phyloP scores from a whole-genome alignment of 768 basidiomycete genomes.

The Tricholoma hemisulphureum region DNA sequence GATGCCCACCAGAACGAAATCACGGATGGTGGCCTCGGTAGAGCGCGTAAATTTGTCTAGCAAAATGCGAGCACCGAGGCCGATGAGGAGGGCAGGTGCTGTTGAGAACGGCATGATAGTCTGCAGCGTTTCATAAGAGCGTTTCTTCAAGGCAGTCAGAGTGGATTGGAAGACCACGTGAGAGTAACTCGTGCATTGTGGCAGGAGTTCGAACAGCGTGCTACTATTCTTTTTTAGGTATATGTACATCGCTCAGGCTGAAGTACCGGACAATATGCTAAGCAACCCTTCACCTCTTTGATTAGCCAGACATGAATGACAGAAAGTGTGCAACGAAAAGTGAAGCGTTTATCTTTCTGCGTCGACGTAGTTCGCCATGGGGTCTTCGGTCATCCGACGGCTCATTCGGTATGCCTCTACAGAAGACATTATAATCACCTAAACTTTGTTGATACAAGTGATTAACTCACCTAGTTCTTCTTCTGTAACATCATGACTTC shows the following conservation, averaged over 20 bases:
- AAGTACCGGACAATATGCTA: too few relatives aligned
- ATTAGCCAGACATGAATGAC: too few relatives aligned
- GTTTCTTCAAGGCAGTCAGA: conserved; percentile 9
- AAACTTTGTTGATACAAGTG: conserved; percentile 22
- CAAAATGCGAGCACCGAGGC: conserved; percentile 70
- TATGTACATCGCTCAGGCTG: too few relatives aligned
- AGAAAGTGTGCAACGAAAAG: too few relatives aligned
- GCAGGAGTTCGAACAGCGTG: too few relatives aligned
- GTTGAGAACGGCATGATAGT: conserved; percentile 42
- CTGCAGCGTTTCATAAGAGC: conserved; percentile 14
- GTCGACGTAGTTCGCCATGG: conserved; percentile 92
- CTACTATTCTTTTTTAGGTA: too few relatives aligned
- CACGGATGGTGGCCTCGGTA: conserved; percentile 48
- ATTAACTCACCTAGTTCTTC: conserved; percentile 67
- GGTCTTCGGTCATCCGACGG: conserved; percentile 74
- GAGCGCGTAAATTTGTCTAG: conserved; percentile 56
- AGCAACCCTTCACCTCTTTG: too few relatives aligned
- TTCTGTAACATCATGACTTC: conserved; percentile 82
- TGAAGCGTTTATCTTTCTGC: conserved; percentile 38
- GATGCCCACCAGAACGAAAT: conserved; percentile 65
- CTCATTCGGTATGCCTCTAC: conserved; percentile 91
- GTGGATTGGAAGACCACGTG: too few relatives aligned
- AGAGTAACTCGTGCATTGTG: too few relatives aligned
- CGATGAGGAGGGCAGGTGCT: conserved; percentile 68
- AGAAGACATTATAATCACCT: conserved; percentile 16